Evolutionary conservation across 129 eudicot species (phyloP).

Genomic region (Artemisia tridentata): DNA sequence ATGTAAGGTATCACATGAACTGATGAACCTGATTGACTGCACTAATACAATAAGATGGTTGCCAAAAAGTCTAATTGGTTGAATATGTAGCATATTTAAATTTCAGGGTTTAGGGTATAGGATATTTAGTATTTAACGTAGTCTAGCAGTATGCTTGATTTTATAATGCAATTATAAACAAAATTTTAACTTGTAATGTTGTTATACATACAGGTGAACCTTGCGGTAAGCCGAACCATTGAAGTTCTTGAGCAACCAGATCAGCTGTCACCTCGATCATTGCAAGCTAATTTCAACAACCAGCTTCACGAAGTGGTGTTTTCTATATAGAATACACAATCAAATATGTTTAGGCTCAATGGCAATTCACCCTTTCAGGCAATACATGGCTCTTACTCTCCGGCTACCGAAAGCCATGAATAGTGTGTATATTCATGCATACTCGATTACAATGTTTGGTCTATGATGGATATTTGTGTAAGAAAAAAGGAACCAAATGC

Average conservation of each 20-base stretch:
- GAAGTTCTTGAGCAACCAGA: conserved; percentile 49
- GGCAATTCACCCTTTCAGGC: conserved; percentile 8
- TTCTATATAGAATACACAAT: conserved; percentile 34
- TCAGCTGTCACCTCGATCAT: conserved; percentile 39
- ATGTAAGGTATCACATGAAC: neutral
- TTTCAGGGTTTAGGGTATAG: neutral
- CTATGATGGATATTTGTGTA: conserved; percentile 1
- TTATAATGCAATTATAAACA: conserved; percentile 3
- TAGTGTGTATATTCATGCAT: conserved; percentile 8
- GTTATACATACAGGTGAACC: conserved; percentile 40
- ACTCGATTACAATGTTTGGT: neutral
- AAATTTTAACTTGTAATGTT: neutral
- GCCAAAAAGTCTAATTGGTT: neutral
- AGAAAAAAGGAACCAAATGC: neutral
- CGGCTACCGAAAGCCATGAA: conserved; percentile 16
- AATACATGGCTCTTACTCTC: neutral
- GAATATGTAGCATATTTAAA: neutral
- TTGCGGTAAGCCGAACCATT: conserved; percentile 40
- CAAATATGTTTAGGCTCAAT: conserved; percentile 23
- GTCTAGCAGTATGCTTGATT: neutral
- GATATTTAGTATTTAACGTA: neutral
- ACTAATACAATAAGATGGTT: neutral
- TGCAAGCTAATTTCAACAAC: conserved; percentile 45
- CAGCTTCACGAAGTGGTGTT: conserved; percentile 41
- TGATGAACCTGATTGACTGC: neutral